These are phyloP conservation scores for Kitagawia praeruptora DNA, from an alignment of 129 eudicot species.

Conservation along the genomic window DNA sequence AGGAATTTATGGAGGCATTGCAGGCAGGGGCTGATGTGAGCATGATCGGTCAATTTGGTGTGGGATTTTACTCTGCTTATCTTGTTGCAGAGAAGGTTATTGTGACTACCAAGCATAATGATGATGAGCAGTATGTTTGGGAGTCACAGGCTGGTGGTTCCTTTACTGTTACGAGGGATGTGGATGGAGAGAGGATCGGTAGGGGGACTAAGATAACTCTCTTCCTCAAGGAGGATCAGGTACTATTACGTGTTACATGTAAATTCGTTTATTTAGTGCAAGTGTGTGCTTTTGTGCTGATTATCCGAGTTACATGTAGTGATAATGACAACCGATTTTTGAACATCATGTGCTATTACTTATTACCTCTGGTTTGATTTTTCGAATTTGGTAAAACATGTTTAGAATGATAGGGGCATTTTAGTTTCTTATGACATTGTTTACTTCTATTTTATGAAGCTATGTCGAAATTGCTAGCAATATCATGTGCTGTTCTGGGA, in stretches of 20 bases:
- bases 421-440: background rate
- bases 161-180: constrained; percentile 71
- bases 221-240: constrained; percentile 90
- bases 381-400: background rate
- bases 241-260: constrained; percentile 2
- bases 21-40: constrained; percentile 94
- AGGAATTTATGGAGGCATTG: constrained; percentile 90
- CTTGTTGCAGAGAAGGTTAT: constrained; percentile 82
- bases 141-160: constrained; percentile 99
- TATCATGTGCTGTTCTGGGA: background rate
- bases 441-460: background rate
- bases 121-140: constrained; percentile 89
- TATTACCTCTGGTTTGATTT: background rate
- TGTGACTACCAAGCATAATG: constrained; percentile 91
- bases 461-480: background rate
- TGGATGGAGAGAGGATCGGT: constrained; percentile 63
- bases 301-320: too few relatives aligned
- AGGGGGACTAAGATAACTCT: constrained; percentile 87
- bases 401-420: too few relatives aligned
- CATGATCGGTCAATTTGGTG: constrained; percentile 96
- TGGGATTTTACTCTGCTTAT: constrained; percentile 85
- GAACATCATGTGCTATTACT: background rate
- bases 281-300: too few relatives aligned
- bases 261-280: too few relatives aligned
- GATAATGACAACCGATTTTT: background rate